Evolutionary conservation across 202 grass and related monocot species (phyloP).

Genomic region (Schoenoplectus tabernaemontani): DNA sequence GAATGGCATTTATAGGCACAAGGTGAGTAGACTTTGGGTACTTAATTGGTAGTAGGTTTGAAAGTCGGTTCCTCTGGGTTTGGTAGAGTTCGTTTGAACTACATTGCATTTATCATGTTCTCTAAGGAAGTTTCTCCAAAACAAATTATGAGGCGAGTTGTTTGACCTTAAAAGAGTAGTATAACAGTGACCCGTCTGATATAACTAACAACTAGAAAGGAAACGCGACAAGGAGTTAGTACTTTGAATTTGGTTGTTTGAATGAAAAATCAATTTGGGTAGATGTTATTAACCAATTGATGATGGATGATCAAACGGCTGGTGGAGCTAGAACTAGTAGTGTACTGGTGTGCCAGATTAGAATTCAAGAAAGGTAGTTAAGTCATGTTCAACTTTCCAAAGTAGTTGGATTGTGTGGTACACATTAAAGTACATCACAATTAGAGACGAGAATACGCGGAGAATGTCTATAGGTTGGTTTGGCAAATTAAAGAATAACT

Average conservation of each 20-base stretch:
- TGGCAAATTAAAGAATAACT: too few relatives aligned
- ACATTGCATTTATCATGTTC: too few relatives aligned
- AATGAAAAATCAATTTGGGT: not conserved
- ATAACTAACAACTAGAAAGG: too few relatives aligned
- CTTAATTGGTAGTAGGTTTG: constrained; percentile 1
- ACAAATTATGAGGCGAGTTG: too few relatives aligned
- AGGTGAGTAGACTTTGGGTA: not conserved
- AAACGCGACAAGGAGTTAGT: too few relatives aligned
- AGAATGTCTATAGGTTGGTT: too few relatives aligned
- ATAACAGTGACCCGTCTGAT: too few relatives aligned
- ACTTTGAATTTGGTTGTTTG: constrained; percentile 13
- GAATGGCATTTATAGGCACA: constrained; percentile 26
- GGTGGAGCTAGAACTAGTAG: not conserved
- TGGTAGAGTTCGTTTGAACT: not conserved
- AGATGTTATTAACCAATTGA: not conserved
- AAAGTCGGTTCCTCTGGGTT: constrained; percentile 23
- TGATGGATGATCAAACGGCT: constrained; percentile 2
- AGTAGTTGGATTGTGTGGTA: constrained; percentile 16
- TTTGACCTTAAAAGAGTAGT: too few relatives aligned
- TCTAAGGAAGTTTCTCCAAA: too few relatives aligned
- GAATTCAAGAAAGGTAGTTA: not conserved
- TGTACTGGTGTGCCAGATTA: not conserved
- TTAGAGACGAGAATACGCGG: not conserved
- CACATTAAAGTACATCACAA: not conserved
- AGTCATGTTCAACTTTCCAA: constrained; percentile 1